phyloP scores from a whole-genome alignment of 495 filamentous ascomycete species.

The Aspergillus bertholletiae region DNA sequence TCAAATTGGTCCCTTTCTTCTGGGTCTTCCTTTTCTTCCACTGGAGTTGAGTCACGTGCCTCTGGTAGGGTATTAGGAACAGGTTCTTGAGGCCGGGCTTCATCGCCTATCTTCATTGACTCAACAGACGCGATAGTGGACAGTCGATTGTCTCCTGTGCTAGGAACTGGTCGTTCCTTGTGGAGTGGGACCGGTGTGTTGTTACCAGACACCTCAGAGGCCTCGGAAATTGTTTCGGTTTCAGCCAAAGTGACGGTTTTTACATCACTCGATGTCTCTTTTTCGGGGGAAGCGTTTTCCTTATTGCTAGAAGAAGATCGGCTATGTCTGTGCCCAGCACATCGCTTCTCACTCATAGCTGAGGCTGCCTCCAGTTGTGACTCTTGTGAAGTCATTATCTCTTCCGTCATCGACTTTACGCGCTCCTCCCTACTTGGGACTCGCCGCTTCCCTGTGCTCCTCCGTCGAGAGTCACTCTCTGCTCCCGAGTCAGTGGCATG shows the following conservation, averaged over 20 bases:
- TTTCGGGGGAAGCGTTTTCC: conserved; percentile 18
- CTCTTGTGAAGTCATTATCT: conserved; percentile 7
- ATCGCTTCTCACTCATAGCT: conserved; percentile 9
- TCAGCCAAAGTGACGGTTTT: conserved; percentile 19
- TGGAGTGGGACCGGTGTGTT: conserved; percentile 37
- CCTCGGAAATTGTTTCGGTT: conserved; percentile 22
- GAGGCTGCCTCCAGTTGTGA: conserved; percentile 6
- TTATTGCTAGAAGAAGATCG: conserved; percentile 11
- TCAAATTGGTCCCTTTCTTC: conserved; percentile 45
- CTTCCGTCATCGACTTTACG: conserved; percentile 6
- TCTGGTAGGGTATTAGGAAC: conserved; percentile 10
- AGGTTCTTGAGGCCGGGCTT: conserved; percentile 17
- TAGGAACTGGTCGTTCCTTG: conserved; percentile 54
- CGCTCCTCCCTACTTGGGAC: conserved; percentile 24
- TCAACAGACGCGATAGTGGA: conserved; percentile 72
- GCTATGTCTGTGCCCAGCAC: conserved; percentile 9
- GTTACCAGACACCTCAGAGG: conserved; percentile 37
- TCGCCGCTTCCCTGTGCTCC: conserved; percentile 25
- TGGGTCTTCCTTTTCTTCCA: conserved; percentile 21
- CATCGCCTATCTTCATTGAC: conserved; percentile 48
- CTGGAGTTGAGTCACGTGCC: conserved; percentile 4
- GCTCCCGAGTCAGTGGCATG: conserved; percentile 18
- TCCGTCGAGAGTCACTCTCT: conserved; percentile 24
- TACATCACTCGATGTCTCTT: conserved; percentile 21
- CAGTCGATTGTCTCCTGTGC: conserved; percentile 60